Percentiles rank a stretch among this genome's conserved stretches.
phyloP scores from a whole-genome alignment of 2,329 filamentous ascomycete genomes.

The Xylariaceae sp. region DNA sequence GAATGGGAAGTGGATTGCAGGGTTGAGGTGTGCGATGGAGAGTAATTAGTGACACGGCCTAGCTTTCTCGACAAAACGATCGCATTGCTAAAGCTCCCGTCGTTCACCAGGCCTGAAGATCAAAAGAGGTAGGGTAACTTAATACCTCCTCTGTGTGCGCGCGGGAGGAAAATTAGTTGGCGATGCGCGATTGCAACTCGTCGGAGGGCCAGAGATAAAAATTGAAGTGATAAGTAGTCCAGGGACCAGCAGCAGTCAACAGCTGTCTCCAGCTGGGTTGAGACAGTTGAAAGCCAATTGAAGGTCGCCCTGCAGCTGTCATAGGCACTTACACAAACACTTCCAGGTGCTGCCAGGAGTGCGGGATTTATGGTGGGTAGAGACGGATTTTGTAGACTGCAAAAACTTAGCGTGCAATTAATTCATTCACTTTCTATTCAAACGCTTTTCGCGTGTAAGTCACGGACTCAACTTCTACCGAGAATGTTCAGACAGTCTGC shows the following conservation, averaged over 20 bases:
- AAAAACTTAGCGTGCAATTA: background rate
- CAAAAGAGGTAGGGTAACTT: background rate
- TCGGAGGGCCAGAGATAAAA: background rate
- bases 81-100: constrained; percentile 14
- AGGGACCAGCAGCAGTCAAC: background rate
- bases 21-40: constrained; percentile 1
- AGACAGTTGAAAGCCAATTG: background rate
- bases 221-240: background rate
- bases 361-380: background rate
- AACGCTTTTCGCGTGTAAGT: background rate
- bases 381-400: background rate
- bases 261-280: no score
- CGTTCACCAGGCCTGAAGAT: background rate
- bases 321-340: background rate
- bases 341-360: background rate
- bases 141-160: background rate
- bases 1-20: no score
- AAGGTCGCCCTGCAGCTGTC: background rate
- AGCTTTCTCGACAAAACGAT: background rate
- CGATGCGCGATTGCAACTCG: constrained; percentile 1
- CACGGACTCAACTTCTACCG: background rate
- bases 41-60: background rate
- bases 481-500: no score
- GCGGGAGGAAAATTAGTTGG: constrained; percentile 8
- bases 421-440: background rate